Evolutionary conservation across 75 land plant genomes (phyloP).

Genomic region (Pseudotsuga menziesii): DNA sequence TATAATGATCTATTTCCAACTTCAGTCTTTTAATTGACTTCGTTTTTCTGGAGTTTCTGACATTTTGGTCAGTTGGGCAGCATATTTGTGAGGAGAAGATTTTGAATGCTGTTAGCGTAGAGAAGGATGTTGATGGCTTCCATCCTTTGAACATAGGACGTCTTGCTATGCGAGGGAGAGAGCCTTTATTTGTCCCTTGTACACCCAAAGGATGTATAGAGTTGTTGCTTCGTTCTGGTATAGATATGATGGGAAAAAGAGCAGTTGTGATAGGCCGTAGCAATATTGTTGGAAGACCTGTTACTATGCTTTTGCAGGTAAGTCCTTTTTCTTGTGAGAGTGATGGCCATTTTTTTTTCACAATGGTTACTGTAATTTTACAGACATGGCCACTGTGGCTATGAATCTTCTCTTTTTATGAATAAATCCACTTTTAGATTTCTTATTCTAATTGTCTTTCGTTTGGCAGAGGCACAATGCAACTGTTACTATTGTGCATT

Average conservation of each 20-base stretch:
- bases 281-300: constrained; percentile 84
- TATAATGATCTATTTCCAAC: neutral
- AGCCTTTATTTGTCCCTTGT: constrained; percentile 80
- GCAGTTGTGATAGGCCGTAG: constrained; percentile 92
- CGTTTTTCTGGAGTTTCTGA: neutral
- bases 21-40: neutral
- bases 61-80: constrained; percentile 27
- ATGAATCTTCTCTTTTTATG: neutral
- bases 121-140: constrained; percentile 96
- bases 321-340: neutral
- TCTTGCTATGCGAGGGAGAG: constrained; percentile 73
- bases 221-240: constrained; percentile 56
- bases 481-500: constrained; percentile 67
- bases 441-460: neutral
- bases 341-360: neutral
- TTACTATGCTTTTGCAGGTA: constrained; percentile 85
- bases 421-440: neutral
- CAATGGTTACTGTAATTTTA: neutral
- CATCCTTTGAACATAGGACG: constrained; percentile 87
- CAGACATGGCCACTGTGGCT: neutral
- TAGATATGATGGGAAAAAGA: constrained; percentile 73
- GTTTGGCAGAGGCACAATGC: constrained; percentile 58
- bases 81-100: constrained; percentile 79
- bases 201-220: constrained; percentile 93
- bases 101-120: constrained; percentile 45